These are phyloP conservation scores for Stachybotrys elegans DNA, from an alignment of 2,329 filamentous ascomycete genomes.

Conservation along the genomic window DNA sequence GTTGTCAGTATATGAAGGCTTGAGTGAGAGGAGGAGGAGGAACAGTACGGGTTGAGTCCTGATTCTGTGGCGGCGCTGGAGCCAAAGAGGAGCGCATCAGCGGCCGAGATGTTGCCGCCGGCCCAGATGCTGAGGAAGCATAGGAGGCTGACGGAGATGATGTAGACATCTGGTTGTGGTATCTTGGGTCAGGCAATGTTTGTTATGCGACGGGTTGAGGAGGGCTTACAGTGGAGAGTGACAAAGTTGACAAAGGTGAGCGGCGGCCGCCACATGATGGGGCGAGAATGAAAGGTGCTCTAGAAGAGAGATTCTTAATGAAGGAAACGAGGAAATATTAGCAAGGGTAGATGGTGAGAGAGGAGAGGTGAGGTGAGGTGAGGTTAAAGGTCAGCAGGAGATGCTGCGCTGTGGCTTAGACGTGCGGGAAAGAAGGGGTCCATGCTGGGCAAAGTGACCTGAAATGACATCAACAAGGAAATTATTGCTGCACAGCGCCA, in stretches of 20 bases:
- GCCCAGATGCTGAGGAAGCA: constrained; percentile 16
- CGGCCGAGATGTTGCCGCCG: constrained; percentile 20
- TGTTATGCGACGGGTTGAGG: neutral
- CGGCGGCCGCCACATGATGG: too few species aligned
- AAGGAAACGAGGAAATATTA: too few species aligned
- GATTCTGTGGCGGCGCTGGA: constrained; percentile 44
- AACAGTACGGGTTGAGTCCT: constrained; percentile 25
- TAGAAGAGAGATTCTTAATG: too few species aligned
- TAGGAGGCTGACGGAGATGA: constrained; percentile 16
- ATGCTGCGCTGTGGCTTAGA: too few species aligned
- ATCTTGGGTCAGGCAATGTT: constrained; percentile 2
- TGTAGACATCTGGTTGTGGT: constrained; percentile 16
- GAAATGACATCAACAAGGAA: too few species aligned
- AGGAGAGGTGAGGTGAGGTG: too few species aligned
- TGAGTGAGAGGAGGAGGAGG: neutral
- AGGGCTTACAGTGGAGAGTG: constrained; percentile 17
- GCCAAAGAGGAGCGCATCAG: constrained; percentile 47
- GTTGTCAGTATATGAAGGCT: neutral
- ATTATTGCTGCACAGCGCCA: too few species aligned
- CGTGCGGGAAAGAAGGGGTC: too few species aligned
- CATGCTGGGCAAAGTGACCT: too few species aligned
- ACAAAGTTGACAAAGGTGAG: constrained; percentile 24
- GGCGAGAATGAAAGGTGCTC: too few species aligned
- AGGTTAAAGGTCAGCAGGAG: too few species aligned
- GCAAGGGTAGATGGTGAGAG: too few species aligned